Base-by-base conservation (phyloP, 2,329 filamentous ascomycete genomes). In the Trichophyton verrucosum region DNA sequence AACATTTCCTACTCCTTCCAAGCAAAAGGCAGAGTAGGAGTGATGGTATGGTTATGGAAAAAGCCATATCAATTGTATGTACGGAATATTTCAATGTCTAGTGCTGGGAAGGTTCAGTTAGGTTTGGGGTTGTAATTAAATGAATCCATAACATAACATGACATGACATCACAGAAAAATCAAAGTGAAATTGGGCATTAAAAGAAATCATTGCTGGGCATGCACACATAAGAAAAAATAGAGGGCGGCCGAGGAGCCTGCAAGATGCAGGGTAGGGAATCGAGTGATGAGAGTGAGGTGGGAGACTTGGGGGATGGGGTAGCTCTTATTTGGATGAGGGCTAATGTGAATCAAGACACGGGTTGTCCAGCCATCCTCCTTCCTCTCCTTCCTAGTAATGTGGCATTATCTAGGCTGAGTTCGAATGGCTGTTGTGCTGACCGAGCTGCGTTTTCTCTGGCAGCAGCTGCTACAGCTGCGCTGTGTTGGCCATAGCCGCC, bases 401-500 rank as follows among this genome's bases (percentile, higher is more conserved):
- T 97, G 0, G 94, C 89, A 61, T 94, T 94, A 65, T 95, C 90
- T 42, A 99, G 77, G 70, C 85, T 96, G 55, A 99, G 81, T 74
- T 99, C 94, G 66, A 99, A 99, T 0, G 88, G 85, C 36, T 89
- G 91, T 73, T 86, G 88, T 66, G 88, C 84, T 64, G 84, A 81
- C 36, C 82, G 79, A 51, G 86, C 84, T 46, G 94, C 89, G 69
- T 90, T 89, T 69, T 89, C 85, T 68, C 87, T 86, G 2, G 90
- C 91, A 0, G 91, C 91, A 0, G 88, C 86, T 0, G 91, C 89
- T 0, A 96, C 88, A 0, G 87, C 80, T 0, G 91, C 83, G 59
- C 88, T 92, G 70, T 96, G 92, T 71, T 95, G 91, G 1, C 91
- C 91, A 68, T 96, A 96, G 0, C 91, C 91, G 59, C 83, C 78